phyloP scores from a whole-genome alignment of 768 basidiomycete species.

The Tulasnella sp. region DNA sequence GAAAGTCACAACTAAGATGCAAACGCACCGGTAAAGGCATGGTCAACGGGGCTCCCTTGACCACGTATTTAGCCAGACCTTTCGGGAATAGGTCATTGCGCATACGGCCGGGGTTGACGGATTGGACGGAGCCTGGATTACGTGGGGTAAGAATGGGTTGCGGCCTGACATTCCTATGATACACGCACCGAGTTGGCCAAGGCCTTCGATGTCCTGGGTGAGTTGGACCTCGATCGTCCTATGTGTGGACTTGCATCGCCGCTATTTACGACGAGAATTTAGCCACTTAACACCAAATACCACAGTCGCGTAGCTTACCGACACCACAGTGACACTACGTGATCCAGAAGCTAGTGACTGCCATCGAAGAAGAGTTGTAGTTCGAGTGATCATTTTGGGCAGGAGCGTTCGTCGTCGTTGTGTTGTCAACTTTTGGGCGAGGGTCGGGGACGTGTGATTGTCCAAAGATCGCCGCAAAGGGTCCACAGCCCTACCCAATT shows the following conservation, averaged over 20 bases:
- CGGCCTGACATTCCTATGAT: neutral
- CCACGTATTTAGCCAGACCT: slow-evolving; percentile 27
- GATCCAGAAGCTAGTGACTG: neutral
- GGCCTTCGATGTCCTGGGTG: neutral
- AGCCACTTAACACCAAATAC: neutral
- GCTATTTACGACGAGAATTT: neutral
- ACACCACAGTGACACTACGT: neutral
- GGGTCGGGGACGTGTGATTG: neutral
- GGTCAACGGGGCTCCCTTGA: slow-evolving; percentile 19
- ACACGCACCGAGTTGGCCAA: neutral
- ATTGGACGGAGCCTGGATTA: slow-evolving; percentile 25
- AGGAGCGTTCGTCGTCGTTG: neutral
- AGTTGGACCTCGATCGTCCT: slow-evolving; percentile 15
- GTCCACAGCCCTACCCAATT: neutral
- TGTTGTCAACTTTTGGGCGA: neutral
- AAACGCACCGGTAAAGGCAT: neutral
- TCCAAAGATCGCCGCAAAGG: neutral
- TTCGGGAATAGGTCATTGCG: slow-evolving; percentile 28
- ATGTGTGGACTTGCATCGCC: neutral
- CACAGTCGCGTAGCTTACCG: neutral
- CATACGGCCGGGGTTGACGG: slow-evolving; percentile 29
- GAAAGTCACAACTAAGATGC: neutral
- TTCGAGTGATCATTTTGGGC: neutral
- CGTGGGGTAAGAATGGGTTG: neutral
- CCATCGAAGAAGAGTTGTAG: neutral